Evolutionary conservation across 495 filamentous ascomycete genomes (phyloP), one percentile per base, ranked within the genome.

Genomic region (Penicillium paradoxum): DNA sequence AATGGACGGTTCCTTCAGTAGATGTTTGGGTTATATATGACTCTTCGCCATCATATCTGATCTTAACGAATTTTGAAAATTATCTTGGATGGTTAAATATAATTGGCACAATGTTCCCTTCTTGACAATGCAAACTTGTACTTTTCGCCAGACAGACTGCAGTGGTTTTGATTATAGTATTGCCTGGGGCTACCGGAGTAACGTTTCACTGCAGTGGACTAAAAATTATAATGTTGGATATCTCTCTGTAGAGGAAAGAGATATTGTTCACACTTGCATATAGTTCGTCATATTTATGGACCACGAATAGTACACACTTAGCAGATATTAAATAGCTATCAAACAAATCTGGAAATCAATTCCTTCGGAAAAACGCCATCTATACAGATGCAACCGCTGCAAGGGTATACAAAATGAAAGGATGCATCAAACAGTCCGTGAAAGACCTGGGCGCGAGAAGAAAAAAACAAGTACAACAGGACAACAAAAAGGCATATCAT

Each of bases 1-100:
- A 73, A 76, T 50, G 71, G 73, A 40, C 53, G 66, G 14, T 65
- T 76, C 25, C 47, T 76, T 27, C 60, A 67, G 51, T 74, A 56
- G 15, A 54, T 10, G 13, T 19, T 22, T 15, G 19, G 24, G 17
- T 24, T 24, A 6, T 6, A 42, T 48, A 29, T 43, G 40, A 21
- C 38, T n/a, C n/a, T n/a, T n/a, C n/a, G n/a, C 25, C 4, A 8
- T 27, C 8, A 8, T 27, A 8, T 27, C 25, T 8, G 25, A 27
- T 27, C 25, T 27, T 10, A 37, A n/a, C n/a, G n/a, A n/a, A n/a
- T n/a, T n/a, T n/a, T n/a, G n/a, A n/a, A n/a, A n/a, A n/a, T n/a
- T n/a, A n/a, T n/a, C n/a, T n/a, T n/a, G n/a, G n/a, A n/a, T n/a
- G n/a, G n/a, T n/a, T n/a, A n/a, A n/a, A n/a, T n/a, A n/a, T n/a